A percentile compares a stretch with the other conserved stretches of the same genome.
Evolutionary conservation across 371 early-diverging fungal genomes (phyloP).

Genomic region (Mortierella sp.): DNA sequence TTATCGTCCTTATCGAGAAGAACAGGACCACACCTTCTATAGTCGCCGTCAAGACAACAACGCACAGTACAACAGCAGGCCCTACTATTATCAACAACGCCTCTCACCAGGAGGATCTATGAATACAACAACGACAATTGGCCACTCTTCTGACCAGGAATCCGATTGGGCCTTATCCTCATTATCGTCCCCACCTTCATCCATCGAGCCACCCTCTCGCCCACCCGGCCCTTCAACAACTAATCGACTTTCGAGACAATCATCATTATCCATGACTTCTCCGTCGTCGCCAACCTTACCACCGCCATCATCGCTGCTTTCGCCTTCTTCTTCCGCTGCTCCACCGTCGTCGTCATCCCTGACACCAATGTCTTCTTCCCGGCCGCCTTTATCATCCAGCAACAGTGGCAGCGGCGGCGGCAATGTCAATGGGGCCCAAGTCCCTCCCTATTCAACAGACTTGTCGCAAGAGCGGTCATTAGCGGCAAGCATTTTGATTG

Average conservation of each 20-base stretch:
- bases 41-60: not conserved
- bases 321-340: too few relatives aligned
- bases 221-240: not conserved
- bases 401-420: not conserved
- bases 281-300: not conserved
- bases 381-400: not conserved
- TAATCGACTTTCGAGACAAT: not conserved
- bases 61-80: not conserved
- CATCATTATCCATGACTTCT: not conserved
- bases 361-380: not conserved
- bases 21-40: not conserved
- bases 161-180: not conserved
- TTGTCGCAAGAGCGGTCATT: conserved; percentile 13
- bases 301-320: not conserved
- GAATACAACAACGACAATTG: not conserved
- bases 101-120: not conserved
- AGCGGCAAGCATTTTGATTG: conserved; percentile 16
- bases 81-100: not conserved
- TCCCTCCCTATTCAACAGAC: conserved; percentile 1
- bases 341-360: not conserved
- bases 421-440: not conserved
- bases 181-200: not conserved
- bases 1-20: not conserved
- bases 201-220: not conserved
- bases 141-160: not conserved